Conservation (phyloP, 129 eudicot genomes). For the Arctium minus region DNA sequence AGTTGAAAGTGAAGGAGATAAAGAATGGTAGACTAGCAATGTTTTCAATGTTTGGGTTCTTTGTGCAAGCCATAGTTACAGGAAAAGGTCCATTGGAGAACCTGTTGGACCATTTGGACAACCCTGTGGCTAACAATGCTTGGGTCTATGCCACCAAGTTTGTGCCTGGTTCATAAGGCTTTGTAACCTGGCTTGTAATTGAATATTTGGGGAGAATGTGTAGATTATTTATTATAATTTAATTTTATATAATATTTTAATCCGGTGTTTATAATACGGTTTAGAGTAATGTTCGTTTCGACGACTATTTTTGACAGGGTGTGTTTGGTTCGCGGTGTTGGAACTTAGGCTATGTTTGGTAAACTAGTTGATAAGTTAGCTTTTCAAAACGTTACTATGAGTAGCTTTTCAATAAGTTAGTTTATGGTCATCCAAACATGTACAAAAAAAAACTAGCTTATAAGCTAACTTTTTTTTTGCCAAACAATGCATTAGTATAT, state of each 20-base stretch:
- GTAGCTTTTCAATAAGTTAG: too few relatives aligned
- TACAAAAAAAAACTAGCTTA: too few relatives aligned
- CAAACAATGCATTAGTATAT: too few relatives aligned
- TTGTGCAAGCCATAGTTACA: constrained; percentile 72
- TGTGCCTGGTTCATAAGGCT: constrained; percentile 58
- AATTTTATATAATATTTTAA: background rate
- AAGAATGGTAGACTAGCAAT: constrained; percentile 83
- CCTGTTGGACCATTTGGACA: constrained; percentile 71
- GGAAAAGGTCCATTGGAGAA: constrained; percentile 85
- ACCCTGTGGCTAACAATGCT: constrained; percentile 85
- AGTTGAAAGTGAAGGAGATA: constrained; percentile 81
- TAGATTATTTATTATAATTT: constrained; percentile 22
- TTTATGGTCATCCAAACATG: too few relatives aligned
- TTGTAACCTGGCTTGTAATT: constrained; percentile 9
- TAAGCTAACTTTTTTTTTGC: too few relatives aligned
- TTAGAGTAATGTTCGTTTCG: too few relatives aligned
- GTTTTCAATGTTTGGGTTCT: constrained; percentile 85
- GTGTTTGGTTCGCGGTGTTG: too few relatives aligned
- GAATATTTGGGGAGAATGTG: constrained; percentile 9
- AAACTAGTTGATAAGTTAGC: too few relatives aligned
- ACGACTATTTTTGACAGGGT: too few relatives aligned
- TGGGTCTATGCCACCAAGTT: constrained; percentile 83
- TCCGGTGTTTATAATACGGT: background rate
- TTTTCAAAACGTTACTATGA: too few relatives aligned
- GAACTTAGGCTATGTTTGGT: too few relatives aligned